Evolutionary conservation across 495 filamentous ascomycete genomes (phyloP), one percentile per base, ranked within the genome.

Genomic region (Lophiotrema nucula): DNA sequence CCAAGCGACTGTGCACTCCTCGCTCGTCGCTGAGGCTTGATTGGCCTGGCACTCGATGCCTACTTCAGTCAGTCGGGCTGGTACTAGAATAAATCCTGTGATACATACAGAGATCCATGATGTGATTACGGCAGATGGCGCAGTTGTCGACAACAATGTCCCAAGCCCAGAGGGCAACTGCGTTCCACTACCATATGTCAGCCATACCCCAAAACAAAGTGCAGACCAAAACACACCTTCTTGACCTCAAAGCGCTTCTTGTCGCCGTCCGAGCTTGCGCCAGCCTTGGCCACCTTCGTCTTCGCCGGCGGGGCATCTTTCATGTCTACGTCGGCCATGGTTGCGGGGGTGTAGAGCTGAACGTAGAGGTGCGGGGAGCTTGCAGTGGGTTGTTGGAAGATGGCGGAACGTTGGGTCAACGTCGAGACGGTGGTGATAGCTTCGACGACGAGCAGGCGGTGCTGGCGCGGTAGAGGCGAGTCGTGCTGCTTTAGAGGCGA

Each of bases 121-220:
- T 99, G 70, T 99, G 93, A 69, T 99, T 99, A 65, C 93, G 83
- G 77, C 93, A 99, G 68, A 99, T 99, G 56, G 93, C 93, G 72
- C 93, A 99, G 79, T 99, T 99, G 76, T 99, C 93, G 48, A 99
- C 93, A 12, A 99, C 92, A 49, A 99, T 99, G 73, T 99, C 93
- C 93, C 93, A 99, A 1, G 93, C 95, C 93, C 93, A 99, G 2
- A 99, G 79, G 28, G 93, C 89, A n/a, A 99, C 93, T 1, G 95
- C 93, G 64, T 97, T 97, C 93, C 93, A 99, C 92, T 97, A 65
- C 16, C 18, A 12, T 2, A 38, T 12, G 46, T 67, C 19, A 61
- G 66, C 47, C 18, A n/a, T 19, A 47, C 12, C 27, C 23, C 39
- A 45, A 8, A 23, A 27, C 5, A 44, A 2, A 23, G 38, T 18